Conservation (phyloP, 176 grass and related monocot genomes). For the Phoenix roebelenii region DNA sequence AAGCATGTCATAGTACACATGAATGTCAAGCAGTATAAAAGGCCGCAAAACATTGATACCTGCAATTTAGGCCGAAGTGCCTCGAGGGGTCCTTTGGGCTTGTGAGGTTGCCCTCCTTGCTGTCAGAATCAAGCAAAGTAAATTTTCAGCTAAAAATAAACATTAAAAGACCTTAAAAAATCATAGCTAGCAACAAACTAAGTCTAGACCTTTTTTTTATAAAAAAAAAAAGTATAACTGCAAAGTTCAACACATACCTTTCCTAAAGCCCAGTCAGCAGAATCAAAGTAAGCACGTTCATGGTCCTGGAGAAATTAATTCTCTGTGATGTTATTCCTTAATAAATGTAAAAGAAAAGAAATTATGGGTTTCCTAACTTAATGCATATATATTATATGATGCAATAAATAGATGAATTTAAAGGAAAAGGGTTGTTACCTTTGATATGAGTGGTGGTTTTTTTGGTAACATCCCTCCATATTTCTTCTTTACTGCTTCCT, state of each 20-base stretch:
- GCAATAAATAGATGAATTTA: too few relatives aligned
- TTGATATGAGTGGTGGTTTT: conserved; percentile 16
- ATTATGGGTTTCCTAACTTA: too few relatives aligned
- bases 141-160: background rate
- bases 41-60: conserved; percentile 18
- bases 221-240: too few relatives aligned
- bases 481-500: conserved; percentile 15
- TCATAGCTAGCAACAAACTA: too few relatives aligned
- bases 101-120: conserved; percentile 74
- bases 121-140: conserved; percentile 24
- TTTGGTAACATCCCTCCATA: conserved; percentile 15
- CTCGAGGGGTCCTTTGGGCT: conserved; percentile 84
- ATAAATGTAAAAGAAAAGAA: too few relatives aligned
- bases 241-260: conserved; percentile 36
- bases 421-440: conserved; percentile 1
- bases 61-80: conserved; percentile 89
- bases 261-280: conserved; percentile 94
- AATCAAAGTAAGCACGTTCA: conserved; percentile 93
- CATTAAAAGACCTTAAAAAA: too few relatives aligned
- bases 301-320: conserved; percentile 58
- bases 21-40: too few relatives aligned
- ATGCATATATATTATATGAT: too few relatives aligned
- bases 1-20: too few relatives aligned
- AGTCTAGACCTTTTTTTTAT: too few relatives aligned
- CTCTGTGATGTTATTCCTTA: too few relatives aligned